These are phyloP conservation scores for Urochloa ruziziensis DNA, from an alignment of 176 grass and related monocot genomes.

Conservation along the genomic window DNA sequence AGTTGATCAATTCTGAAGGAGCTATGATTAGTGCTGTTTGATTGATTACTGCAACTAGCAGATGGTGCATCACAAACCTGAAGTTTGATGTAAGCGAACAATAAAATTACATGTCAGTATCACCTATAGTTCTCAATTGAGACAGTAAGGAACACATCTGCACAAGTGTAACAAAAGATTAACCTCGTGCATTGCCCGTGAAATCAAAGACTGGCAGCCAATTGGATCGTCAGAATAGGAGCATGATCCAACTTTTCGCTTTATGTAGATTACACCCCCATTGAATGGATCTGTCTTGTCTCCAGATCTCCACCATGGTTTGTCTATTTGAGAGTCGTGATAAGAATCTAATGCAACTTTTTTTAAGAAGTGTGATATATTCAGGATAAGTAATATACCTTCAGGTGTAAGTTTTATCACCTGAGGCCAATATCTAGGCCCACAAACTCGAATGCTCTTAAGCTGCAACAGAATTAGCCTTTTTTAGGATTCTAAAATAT, in stretches of 20 bases:
- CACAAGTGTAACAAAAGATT: conserved; percentile 27
- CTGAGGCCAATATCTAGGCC: conserved; percentile 94
- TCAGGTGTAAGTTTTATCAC: conserved; percentile 72
- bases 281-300: conserved; percentile 88
- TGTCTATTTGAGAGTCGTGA: conserved; percentile 47
- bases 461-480: conserved; percentile 47
- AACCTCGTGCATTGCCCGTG: conserved; percentile 96
- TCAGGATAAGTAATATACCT: conserved; percentile 54
- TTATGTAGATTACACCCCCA: conserved; percentile 85
- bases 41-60: conserved; percentile 26
- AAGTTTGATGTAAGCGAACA: conserved; percentile 22
- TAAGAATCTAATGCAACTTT: conserved; percentile 30
- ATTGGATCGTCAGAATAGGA: conserved; percentile 92
- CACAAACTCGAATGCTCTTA: conserved; percentile 87
- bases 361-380: conserved; percentile 10
- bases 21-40: conserved; percentile 32
- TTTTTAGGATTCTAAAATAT: not conserved
- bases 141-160: not conserved
- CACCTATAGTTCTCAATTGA: not conserved
- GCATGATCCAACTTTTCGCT: conserved; percentile 98
- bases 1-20: conserved; percentile 79
- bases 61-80: conserved; percentile 68
- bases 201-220: conserved; percentile 95
- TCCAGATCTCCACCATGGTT: conserved; percentile 87
- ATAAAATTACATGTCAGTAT: conserved; percentile 5